Conservation (phyloP, 768 basidiomycete species). For the Boletales sp. region DNA sequence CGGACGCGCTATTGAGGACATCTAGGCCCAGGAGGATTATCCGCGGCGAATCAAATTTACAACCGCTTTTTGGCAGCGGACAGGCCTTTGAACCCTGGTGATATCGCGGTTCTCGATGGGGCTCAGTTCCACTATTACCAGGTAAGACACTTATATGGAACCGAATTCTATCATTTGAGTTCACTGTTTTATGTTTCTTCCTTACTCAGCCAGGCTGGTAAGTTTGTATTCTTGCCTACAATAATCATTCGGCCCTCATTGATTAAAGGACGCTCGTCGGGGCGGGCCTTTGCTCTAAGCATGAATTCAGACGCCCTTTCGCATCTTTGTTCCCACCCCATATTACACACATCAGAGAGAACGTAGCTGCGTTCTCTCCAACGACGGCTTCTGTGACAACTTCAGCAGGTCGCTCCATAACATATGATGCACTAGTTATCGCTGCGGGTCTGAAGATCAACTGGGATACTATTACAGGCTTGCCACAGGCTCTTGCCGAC, state of each 20-base stretch:
- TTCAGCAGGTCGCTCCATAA: slow-evolving; percentile 59
- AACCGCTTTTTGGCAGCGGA: slow-evolving; percentile 71
- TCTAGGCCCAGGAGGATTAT: slow-evolving; percentile 44
- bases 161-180: not conserved
- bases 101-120: slow-evolving; percentile 83
- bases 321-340: slow-evolving; percentile 64
- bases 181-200: not conserved
- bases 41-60: slow-evolving; percentile 85
- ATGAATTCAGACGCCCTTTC: slow-evolving; percentile 44
- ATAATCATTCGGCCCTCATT: not conserved
- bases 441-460: slow-evolving; percentile 88
- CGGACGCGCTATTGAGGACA: not conserved
- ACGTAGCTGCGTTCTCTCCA: slow-evolving; percentile 74
- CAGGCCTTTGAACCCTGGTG: slow-evolving; percentile 62
- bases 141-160: no score
- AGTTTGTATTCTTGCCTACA: slow-evolving; percentile 10
- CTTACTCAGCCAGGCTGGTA: slow-evolving; percentile 81
- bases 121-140: slow-evolving; percentile 71
- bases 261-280: slow-evolving; percentile 81
- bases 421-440: slow-evolving; percentile 51
- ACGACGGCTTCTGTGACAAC: slow-evolving; percentile 70
- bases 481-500: slow-evolving; percentile 74
- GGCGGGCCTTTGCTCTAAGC: slow-evolving; percentile 74
- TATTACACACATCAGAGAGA: slow-evolving; percentile 54
- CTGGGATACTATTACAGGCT: slow-evolving; percentile 62